Evolutionary conservation across 2,329 filamentous ascomycete species (phyloP).

Genomic region (Domatiomyces globalis): DNA sequence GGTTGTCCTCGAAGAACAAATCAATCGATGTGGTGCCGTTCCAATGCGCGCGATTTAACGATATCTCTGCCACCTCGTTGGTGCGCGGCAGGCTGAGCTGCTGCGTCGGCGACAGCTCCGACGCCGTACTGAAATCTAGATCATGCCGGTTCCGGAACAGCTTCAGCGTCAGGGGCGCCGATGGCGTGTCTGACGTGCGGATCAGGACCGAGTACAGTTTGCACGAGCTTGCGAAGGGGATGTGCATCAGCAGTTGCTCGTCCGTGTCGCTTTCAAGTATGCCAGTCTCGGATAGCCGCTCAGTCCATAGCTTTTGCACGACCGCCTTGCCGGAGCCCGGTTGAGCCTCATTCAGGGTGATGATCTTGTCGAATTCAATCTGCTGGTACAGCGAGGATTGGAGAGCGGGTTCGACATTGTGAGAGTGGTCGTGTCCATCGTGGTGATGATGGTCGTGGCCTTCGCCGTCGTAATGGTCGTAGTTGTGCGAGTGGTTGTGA

Average conservation of each 20-base stretch:
- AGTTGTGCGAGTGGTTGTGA: slow-evolving; percentile 16
- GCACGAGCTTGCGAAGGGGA: slow-evolving; percentile 88
- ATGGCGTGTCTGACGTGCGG: slow-evolving; percentile 56
- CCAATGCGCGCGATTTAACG: slow-evolving; percentile 78
- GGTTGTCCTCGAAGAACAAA: slow-evolving; percentile 88
- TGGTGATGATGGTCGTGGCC: slow-evolving; percentile 34
- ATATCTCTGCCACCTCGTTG: slow-evolving; percentile 66
- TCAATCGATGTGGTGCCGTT: slow-evolving; percentile 68
- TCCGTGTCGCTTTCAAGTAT: slow-evolving; percentile 77
- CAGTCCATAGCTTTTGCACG: slow-evolving; percentile 80
- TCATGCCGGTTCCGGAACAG: slow-evolving; percentile 77
- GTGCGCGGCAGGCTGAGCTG: slow-evolving; percentile 49
- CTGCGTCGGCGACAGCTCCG: slow-evolving; percentile 58
- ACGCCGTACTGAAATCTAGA: slow-evolving; percentile 67
- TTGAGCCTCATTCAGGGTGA: slow-evolving; percentile 66
- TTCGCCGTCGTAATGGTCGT: slow-evolving; percentile 26
- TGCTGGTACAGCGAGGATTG: slow-evolving; percentile 85
- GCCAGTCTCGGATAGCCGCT: slow-evolving; percentile 56
- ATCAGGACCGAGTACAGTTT: slow-evolving; percentile 83
- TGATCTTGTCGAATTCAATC: slow-evolving; percentile 75
- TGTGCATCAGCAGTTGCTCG: slow-evolving; percentile 82
- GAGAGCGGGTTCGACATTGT: slow-evolving; percentile 82
- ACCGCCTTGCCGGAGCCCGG: slow-evolving; percentile 57
- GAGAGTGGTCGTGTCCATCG: slow-evolving; percentile 67
- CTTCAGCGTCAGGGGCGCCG: slow-evolving; percentile 69